A percentile compares a stretch with the other conserved stretches of the same genome.
phyloP scores from a whole-genome alignment of 2,329 filamentous ascomycete genomes.

The Geoglossum cookeanum region DNA sequence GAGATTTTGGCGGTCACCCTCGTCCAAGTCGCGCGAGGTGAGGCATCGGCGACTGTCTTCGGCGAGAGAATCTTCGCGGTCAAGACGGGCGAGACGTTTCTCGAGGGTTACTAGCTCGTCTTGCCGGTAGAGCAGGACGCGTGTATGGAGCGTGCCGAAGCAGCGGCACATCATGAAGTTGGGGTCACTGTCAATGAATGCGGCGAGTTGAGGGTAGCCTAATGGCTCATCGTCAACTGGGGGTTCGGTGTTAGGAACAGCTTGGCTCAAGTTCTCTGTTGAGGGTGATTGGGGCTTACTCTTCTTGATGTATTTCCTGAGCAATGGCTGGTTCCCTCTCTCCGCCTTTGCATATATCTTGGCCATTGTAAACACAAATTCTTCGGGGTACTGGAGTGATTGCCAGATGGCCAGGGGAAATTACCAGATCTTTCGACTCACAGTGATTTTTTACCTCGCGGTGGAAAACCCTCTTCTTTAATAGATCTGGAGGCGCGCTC shows the following conservation, averaged over 20 bases:
- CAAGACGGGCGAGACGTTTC: slow-evolving; percentile 8
- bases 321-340: not conserved
- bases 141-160: not conserved
- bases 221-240: not conserved
- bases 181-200: not conserved
- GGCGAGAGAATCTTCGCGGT: slow-evolving; percentile 23
- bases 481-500: no score
- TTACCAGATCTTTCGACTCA: no score
- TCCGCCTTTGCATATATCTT: not conserved
- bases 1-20: not conserved
- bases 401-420: no score
- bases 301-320: not conserved
- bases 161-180: slow-evolving; percentile 3
- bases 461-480: no score
- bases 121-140: not conserved
- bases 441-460: no score
- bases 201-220: slow-evolving; percentile 1
- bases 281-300: not conserved
- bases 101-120: not conserved
- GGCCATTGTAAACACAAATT: no score
- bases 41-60: not conserved
- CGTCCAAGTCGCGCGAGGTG: not conserved
- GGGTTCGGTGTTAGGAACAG: not conserved
- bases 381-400: no score
- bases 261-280: not conserved